Conservation (phyloP, 2,329 filamentous ascomycete species). For the Neopestalotiopsis rosae region DNA sequence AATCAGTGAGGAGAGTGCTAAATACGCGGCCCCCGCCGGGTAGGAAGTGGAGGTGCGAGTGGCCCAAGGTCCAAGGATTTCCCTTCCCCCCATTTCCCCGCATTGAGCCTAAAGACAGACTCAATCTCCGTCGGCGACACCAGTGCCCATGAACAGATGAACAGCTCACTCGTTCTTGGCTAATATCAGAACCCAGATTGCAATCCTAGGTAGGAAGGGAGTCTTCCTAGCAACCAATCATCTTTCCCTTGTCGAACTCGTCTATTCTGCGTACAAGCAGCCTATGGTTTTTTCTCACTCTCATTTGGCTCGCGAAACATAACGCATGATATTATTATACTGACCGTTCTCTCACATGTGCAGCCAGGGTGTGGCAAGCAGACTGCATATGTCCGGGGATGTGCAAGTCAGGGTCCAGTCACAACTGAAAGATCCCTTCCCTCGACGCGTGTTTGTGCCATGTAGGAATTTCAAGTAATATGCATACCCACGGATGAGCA, state of each 20-base stretch:
- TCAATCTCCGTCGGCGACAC: conserved; percentile 27
- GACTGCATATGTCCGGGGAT: background rate
- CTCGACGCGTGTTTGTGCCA: background rate
- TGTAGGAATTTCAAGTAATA: background rate
- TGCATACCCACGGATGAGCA: background rate
- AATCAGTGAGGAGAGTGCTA: background rate
- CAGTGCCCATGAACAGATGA: background rate
- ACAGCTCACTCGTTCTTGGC: conserved; percentile 6
- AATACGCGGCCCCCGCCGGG: background rate
- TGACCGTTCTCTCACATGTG: background rate
- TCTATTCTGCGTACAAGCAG: background rate
- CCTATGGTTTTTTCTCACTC: background rate
- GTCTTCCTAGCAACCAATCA: background rate
- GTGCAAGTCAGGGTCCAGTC: conserved; percentile 4
- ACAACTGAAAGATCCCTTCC: background rate
- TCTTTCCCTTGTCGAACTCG: background rate
- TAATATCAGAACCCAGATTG: background rate
- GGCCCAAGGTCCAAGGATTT: background rate
- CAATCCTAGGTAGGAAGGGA: background rate
- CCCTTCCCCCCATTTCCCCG: conserved; percentile 23
- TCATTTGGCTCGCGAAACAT: background rate
- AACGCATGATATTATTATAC: background rate
- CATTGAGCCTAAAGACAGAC: conserved; percentile 38
- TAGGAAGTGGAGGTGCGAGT: background rate
- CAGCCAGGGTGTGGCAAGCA: conserved; percentile 2